These are phyloP conservation scores for Ogataea parapolymorpha DNA, from an alignment of 805 yeast genomes.

Conservation along the genomic window DNA sequence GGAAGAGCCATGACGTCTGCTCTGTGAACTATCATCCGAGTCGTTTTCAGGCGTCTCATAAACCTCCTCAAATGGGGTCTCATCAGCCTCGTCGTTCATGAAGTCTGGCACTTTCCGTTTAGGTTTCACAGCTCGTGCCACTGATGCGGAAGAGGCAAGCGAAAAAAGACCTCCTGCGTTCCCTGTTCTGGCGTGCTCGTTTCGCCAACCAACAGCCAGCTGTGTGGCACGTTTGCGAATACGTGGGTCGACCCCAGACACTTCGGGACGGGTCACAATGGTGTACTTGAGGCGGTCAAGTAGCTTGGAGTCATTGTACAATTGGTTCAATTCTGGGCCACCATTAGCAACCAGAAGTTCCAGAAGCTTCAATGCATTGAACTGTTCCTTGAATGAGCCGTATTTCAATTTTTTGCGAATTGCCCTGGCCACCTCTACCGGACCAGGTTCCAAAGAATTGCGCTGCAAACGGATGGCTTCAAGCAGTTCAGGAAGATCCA, in stretches of 20 bases:
- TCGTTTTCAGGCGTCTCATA: constrained; percentile 19
- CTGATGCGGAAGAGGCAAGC: constrained; percentile 46
- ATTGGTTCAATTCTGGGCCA: constrained; percentile 36
- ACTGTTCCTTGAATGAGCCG: constrained; percentile 64
- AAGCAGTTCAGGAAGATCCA: constrained; percentile 54
- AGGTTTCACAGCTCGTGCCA: constrained; percentile 11
- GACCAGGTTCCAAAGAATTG: constrained; percentile 33
- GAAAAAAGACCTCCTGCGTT: constrained; percentile 48
- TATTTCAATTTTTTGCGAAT: constrained; percentile 85
- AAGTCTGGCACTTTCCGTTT: constrained; percentile 35
- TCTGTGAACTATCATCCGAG: not conserved
- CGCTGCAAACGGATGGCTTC: constrained; percentile 45
- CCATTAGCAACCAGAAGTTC: constrained; percentile 61
- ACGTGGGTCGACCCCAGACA: constrained; percentile 30
- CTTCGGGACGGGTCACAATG: constrained; percentile 34
- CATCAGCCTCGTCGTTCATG: constrained; percentile 52
- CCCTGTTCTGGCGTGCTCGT: constrained; percentile 47
- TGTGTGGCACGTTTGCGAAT: constrained; percentile 47
- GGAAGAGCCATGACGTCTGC: not conserved
- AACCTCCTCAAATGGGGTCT: constrained; percentile 34
- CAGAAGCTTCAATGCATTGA: constrained; percentile 56
- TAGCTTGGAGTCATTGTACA: constrained; percentile 68
- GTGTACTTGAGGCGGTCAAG: constrained; percentile 58
- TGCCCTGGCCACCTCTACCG: constrained; percentile 86
- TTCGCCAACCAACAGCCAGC: constrained; percentile 66